Conservation (phyloP, 306 rosid species). For the Astragalus glycyphyllos region DNA sequence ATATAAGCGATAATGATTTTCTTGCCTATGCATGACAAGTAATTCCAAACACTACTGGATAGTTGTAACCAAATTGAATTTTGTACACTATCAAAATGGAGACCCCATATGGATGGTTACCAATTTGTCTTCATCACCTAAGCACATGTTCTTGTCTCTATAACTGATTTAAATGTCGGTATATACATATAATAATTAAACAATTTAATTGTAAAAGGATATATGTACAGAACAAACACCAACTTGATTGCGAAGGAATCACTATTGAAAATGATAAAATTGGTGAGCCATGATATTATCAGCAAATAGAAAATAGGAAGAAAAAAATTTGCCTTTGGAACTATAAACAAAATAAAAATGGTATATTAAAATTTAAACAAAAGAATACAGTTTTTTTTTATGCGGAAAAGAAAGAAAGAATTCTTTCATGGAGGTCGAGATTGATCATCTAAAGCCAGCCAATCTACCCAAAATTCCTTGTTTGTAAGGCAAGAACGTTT, state of each 20-base stretch:
- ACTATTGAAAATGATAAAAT: neutral
- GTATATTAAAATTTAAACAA: slow-evolving; percentile 30
- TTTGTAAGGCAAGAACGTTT: slow-evolving; percentile 87
- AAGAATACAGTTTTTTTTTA: slow-evolving; percentile 34
- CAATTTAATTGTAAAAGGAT: neutral
- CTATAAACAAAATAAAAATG: neutral
- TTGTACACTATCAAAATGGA: neutral
- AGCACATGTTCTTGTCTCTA: slow-evolving; percentile 40
- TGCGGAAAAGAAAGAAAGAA: neutral
- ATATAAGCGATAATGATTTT: neutral
- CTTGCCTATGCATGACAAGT: neutral
- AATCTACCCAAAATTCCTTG: slow-evolving; percentile 81
- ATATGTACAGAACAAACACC: neutral
- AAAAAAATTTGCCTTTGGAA: slow-evolving; percentile 22
- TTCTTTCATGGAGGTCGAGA: neutral
- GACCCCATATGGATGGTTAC: slow-evolving; percentile 8
- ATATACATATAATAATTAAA: neutral
- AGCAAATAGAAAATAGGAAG: neutral
- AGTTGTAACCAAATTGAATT: neutral
- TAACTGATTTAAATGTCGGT: neutral
- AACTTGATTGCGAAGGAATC: neutral
- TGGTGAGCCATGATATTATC: neutral
- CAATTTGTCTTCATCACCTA: neutral
- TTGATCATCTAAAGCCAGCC: slow-evolving; percentile 55
- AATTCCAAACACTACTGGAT: neutral